Evolutionary conservation across 2,329 filamentous ascomycete genomes (phyloP), one percentile per base, ranked within the genome.

Genomic region (Incumbomyces lentus): DNA sequence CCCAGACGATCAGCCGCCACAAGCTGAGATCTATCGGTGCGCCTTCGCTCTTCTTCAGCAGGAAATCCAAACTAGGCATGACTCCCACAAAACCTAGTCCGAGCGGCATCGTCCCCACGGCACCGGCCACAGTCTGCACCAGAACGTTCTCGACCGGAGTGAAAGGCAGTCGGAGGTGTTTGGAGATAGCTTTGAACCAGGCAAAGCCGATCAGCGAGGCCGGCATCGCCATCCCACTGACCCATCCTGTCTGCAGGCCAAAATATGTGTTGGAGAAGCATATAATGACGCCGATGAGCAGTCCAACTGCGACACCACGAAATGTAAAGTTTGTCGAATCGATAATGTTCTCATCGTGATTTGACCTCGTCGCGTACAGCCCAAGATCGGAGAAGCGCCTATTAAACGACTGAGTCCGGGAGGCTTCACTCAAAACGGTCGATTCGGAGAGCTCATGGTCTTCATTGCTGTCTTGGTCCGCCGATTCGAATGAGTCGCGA

Each of bases 191-290:
- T 59, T 86, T 87, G 73, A 98, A 98, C 56, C 94, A 84, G 10
- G 88, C 90, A 62, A 95, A 96, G 1, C 92, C 90, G 60, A 98
- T 86, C 49, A 98, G 71, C 17, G 88, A 92, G 1, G 88, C 86
- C 0, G 92, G 92, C 88, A 98, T 95, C 13, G 87, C 86, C 92
- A 98, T 96, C 55, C 86, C 86, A 59, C 82, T 79, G 32, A 86
- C 77, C 81, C 81, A 85, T 54, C 81, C 81, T 22, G 86, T 93
- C 68, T 96, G 92, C 29, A 98, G 72, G n/a, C 92, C 92, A 63
- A 98, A 98, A 65, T 96, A 98, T 72, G 93, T 95, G 62, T 98
- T 98, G 44, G 86, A 93, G 63, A 95, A 95, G 61, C 86, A 92
- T 59, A 96, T 95, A 46, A 96, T 72, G 3, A 92, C 78, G 34